Percentiles rank a stretch among this genome's conserved stretches.
phyloP scores from a whole-genome alignment of 2,329 filamentous ascomycete genomes.

The Aspergillus japonicus region DNA sequence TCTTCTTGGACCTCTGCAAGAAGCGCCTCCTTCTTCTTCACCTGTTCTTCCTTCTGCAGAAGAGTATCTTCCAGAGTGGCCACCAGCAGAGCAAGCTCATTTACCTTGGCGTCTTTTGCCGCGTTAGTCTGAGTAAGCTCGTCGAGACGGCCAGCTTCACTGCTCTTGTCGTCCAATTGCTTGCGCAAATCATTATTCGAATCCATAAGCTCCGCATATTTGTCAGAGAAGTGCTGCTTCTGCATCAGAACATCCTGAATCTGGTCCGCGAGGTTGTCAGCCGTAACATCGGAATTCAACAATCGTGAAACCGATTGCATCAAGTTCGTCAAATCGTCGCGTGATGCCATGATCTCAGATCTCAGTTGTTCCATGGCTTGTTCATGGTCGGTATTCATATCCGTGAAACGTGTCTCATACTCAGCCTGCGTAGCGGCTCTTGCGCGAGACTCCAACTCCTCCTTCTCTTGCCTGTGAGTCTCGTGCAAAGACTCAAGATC shows the following conservation, averaged over 20 bases:
- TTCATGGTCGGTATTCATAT: constrained; percentile 61
- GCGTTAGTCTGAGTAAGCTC: constrained; percentile 41
- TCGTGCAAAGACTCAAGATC: constrained; percentile 54
- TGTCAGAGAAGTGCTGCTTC: constrained; percentile 44
- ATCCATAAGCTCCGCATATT: constrained; percentile 43
- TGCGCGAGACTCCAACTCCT: constrained; percentile 39
- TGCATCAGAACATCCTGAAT: constrained; percentile 54
- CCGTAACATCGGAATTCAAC: constrained; percentile 52
- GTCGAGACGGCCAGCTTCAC: constrained; percentile 35
- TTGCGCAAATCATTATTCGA: constrained; percentile 40
- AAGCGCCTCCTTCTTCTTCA: constrained; percentile 47
- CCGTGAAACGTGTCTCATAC: constrained; percentile 37
- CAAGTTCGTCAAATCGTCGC: constrained; percentile 64
- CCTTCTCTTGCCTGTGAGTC: constrained; percentile 49
- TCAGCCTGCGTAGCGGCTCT: constrained; percentile 39
- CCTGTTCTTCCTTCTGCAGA: constrained; percentile 43
- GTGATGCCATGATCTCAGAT: constrained; percentile 63
- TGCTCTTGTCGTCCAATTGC: constrained; percentile 39
- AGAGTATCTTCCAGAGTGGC: constrained; percentile 48
- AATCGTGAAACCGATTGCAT: constrained; percentile 57
- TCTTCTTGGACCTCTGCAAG: constrained; percentile 55
- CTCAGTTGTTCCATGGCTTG: constrained; percentile 59
- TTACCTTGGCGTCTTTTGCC: constrained; percentile 54
- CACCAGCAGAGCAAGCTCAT: constrained; percentile 53
- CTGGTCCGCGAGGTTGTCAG: constrained; percentile 59